A percentile compares a stretch with the other conserved stretches of the same genome.
These are phyloP conservation scores for Eleusine coracana DNA, from an alignment of 176 grass and related monocot species.

Conservation along the genomic window DNA sequence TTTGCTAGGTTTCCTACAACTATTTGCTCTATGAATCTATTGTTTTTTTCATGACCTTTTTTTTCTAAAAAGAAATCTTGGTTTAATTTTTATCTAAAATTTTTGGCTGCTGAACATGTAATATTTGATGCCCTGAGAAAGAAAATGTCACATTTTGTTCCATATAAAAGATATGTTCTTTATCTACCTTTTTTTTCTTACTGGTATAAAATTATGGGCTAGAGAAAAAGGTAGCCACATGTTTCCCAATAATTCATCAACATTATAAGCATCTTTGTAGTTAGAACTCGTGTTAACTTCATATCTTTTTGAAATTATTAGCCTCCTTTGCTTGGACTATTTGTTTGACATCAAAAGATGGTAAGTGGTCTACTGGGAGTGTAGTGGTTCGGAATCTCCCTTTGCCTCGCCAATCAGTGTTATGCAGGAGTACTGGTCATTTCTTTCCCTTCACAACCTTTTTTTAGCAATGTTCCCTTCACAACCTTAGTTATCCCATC, in stretches of 20 bases:
- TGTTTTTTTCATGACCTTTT: neutral
- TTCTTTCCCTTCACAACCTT: neutral
- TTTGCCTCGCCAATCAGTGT: neutral
- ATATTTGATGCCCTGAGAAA: neutral
- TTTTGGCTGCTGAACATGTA: neutral
- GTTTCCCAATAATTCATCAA: neutral
- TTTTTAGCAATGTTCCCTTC: neutral
- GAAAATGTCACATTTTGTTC: neutral
- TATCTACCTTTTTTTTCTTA: neutral
- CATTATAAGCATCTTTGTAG: neutral
- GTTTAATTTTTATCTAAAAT: neutral
- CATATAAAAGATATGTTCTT: neutral
- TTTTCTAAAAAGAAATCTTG: neutral
- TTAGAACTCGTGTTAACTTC: neutral
- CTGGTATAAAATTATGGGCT: neutral
- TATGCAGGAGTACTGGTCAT: neutral
- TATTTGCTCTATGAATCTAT: slow-evolving; percentile 21
- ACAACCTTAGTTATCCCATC: neutral
- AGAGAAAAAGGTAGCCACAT: neutral
- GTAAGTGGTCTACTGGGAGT: neutral
- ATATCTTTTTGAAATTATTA: neutral
- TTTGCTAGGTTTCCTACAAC: neutral
- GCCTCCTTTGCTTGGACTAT: slow-evolving; percentile 1
- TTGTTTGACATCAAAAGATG: neutral
- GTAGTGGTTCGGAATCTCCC: neutral